Base-by-base conservation (phyloP, 371 early-diverging fungal species). In the Mucor velutinosus region DNA sequence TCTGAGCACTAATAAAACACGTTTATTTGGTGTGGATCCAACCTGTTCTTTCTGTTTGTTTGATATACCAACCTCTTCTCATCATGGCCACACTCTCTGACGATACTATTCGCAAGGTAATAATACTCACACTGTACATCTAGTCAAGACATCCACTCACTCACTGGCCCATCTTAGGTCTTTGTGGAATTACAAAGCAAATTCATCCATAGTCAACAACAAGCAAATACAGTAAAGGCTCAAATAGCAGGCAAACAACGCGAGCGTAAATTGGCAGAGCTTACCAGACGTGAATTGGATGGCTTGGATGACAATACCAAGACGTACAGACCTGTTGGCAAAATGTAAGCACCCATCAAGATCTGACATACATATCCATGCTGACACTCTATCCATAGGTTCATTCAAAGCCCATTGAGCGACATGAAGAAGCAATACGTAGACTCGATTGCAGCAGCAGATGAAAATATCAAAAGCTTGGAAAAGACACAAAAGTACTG, bases 401-500 rank as follows among this genome's bases (percentile, higher is more conserved):
- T 92, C 69, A 79, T 89, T 25, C 89, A 88, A 73, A 84, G 87
- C 43, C 86, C 86, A 62, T 81, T 88, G 61, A 70, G 72, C 33
- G 79, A 76, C 2, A 72, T 92, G 76, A 83, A 87, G 43, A 67
- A 76, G 6, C 87, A 89, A 49, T 81, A 90, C 59, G 80, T 83
- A 4, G 76, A 81, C 60, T 69, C 78, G 17, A 74, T 86, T 12
- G 60, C 69, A 29, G 73, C 81, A 53, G 72, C 86, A 30, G 82
- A 84, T 43, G 83, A 83, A n/a, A 77, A 84, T 23, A 74, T 89
- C 56, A 75, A 78, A n/a, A 89, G 87, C 25, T 67, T 93, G 35
- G 90, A 90, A 64, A 91, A 92, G 75, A 84, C 90, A 66, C 87
- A 91, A 78, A 90, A 90, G 73, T 91, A 90, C 64, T 87, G 90